Evolutionary conservation across 1,284 basidiomycete species (phyloP).

Genomic region (Heterobasidion parviporum): DNA sequence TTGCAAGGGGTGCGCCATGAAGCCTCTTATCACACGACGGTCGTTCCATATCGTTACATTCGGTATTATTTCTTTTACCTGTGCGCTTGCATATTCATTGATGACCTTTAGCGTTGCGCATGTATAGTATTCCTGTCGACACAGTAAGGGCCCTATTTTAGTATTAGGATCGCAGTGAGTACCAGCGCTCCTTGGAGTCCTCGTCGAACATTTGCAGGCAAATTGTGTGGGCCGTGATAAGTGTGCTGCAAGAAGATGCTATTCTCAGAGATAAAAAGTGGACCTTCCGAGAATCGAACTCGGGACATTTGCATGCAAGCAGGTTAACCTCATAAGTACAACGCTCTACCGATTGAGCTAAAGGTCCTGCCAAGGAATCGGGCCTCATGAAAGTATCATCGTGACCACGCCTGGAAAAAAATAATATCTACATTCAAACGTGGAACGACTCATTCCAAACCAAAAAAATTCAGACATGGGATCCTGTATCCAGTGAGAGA

Average conservation of each 20-base stretch:
- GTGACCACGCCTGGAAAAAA: background rate
- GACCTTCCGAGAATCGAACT: slow-evolving; percentile 42
- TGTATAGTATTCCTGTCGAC: background rate
- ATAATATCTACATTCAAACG: background rate
- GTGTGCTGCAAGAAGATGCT: background rate
- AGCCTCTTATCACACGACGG: too few relatives aligned
- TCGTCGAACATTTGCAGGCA: background rate
- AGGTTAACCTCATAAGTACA: slow-evolving; percentile 37
- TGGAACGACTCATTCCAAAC: background rate
- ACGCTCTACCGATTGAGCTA: slow-evolving; percentile 43
- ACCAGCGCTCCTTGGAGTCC: background rate
- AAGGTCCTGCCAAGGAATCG: slow-evolving; percentile 23
- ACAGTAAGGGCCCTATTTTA: background rate
- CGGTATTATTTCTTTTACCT: too few relatives aligned
- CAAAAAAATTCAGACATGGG: too few relatives aligned
- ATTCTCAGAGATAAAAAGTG: slow-evolving; percentile 19
- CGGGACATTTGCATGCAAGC: slow-evolving; percentile 34
- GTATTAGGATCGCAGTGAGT: background rate
- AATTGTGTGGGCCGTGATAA: too few relatives aligned
- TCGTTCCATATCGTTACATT: too few relatives aligned
- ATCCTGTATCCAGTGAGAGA: too few relatives aligned
- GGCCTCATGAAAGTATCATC: background rate
- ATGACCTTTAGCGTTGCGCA: background rate
- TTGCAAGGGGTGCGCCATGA: background rate
- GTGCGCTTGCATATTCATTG: too few relatives aligned